phyloP scores from a whole-genome alignment of 371 early-diverging fungal genomes.

The Mucor irregularis region DNA sequence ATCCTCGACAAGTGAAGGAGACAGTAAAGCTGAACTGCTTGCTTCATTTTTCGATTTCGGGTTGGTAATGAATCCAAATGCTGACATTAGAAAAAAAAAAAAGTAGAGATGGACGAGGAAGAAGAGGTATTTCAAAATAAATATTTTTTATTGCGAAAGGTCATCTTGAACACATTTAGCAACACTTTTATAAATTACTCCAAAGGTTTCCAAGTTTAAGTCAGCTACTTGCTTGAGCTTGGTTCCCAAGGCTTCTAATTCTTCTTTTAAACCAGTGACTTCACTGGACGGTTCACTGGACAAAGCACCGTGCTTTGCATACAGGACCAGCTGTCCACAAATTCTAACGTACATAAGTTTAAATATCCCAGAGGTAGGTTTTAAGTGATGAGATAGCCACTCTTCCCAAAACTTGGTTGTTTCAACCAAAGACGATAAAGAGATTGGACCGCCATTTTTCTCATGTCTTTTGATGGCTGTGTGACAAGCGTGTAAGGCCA shows the following conservation, averaged over 20 bases:
- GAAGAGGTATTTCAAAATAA: too few species aligned
- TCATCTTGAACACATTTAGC: too few species aligned
- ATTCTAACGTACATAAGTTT: conserved; percentile 23
- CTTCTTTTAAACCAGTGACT: conserved; percentile 5
- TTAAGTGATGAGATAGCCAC: conserved; percentile 23
- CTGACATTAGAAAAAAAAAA: too few species aligned
- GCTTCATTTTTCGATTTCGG: too few species aligned
- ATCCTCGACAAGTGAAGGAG: background rate
- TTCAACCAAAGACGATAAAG: too few species aligned
- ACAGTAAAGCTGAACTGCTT: background rate
- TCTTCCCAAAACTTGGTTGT: conserved; percentile 18
- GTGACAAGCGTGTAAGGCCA: background rate
- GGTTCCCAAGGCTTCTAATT: conserved; percentile 17
- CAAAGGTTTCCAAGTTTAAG: conserved; percentile 26
- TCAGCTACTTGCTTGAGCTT: conserved; percentile 22
- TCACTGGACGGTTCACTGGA: background rate
- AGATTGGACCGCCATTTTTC: background rate
- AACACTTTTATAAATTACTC: too few species aligned
- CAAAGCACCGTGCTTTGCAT: conserved; percentile 1
- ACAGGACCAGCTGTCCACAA: background rate
- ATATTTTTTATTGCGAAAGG: too few species aligned
- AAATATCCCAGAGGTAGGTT: conserved; percentile 21
- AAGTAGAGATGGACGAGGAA: too few species aligned
- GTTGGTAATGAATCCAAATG: background rate
- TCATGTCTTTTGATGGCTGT: background rate